phyloP scores from a whole-genome alignment of 345 rosid species.

The Eucalyptus albens region DNA sequence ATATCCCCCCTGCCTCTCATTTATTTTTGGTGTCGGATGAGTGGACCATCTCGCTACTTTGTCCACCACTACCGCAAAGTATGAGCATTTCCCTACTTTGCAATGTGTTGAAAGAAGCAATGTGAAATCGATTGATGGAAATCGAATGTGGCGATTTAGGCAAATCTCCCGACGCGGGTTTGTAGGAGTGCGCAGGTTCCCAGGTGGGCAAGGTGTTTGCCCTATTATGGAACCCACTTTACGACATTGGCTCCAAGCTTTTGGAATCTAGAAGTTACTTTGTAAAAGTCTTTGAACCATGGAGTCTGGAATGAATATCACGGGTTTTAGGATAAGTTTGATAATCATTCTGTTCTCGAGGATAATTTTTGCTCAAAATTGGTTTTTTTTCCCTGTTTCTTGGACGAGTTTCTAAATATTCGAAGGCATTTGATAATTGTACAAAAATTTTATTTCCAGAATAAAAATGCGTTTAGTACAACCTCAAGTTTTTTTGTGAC shows the following conservation, averaged over 20 bases:
- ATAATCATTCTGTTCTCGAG: fast-evolving
- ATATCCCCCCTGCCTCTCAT: background rate
- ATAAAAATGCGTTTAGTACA: no score
- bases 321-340: fast-evolving
- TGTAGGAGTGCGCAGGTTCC: background rate
- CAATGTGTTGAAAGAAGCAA: background rate
- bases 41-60: background rate
- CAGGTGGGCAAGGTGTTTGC: background rate
- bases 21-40: background rate
- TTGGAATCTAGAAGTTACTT: background rate
- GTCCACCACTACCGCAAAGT: background rate
- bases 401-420: no score
- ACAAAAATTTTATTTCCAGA: fast-evolving
- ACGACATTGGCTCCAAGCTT: background rate
- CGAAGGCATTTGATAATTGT: no score
- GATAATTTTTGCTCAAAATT: no score
- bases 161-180: background rate
- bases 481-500: no score
- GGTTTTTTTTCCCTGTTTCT: no score
- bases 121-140: background rate
- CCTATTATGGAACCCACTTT: background rate
- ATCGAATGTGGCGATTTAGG: background rate
- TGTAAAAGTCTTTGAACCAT: background rate
- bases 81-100: background rate
- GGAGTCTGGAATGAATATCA: background rate